phyloP scores from a whole-genome alignment of 2,329 filamentous ascomycete species.

The Emergomyces pasteurianus region DNA sequence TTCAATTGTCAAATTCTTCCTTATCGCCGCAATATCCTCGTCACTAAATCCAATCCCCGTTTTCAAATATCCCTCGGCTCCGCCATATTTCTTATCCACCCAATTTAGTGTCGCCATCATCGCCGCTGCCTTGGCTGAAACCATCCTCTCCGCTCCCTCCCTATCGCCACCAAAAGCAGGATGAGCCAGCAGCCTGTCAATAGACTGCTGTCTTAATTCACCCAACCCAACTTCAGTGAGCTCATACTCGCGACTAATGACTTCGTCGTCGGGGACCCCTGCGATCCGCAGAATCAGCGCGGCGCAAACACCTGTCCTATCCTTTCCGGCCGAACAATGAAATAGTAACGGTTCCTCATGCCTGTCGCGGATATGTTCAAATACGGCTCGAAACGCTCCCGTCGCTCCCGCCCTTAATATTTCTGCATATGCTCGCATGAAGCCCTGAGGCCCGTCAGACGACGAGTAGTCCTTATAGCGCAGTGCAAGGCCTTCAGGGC shows the following conservation, averaged over 20 bases:
- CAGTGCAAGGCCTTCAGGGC: constrained; percentile 50
- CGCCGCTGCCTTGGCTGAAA: constrained; percentile 36
- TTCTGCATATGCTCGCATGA: constrained; percentile 54
- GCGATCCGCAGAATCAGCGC: constrained; percentile 54
- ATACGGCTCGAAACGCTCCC: constrained; percentile 44
- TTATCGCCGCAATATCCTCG: constrained; percentile 40
- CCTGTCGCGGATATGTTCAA: constrained; percentile 44
- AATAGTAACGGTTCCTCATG: constrained; percentile 45
- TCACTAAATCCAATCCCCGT: constrained; percentile 46
- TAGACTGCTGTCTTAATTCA: constrained; percentile 40
- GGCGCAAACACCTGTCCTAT: constrained; percentile 59
- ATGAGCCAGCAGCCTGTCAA: constrained; percentile 37
- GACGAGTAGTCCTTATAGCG: constrained; percentile 50
- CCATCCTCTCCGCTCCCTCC: constrained; percentile 34
- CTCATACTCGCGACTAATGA: constrained; percentile 35
- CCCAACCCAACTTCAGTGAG: constrained; percentile 21
- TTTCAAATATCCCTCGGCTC: constrained; percentile 51
- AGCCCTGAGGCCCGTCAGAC: constrained; percentile 47
- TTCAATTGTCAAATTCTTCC: constrained; percentile 37
- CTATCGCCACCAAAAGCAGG: constrained; percentile 38
- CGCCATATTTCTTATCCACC: constrained; percentile 49
- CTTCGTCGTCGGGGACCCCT: constrained; percentile 45
- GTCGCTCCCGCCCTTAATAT: constrained; percentile 55
- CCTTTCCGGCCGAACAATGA: constrained; percentile 68
- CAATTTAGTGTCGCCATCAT: constrained; percentile 42